phyloP scores from a whole-genome alignment of 768 basidiomycete genomes.

The Coprinopsis strossmayeri region DNA sequence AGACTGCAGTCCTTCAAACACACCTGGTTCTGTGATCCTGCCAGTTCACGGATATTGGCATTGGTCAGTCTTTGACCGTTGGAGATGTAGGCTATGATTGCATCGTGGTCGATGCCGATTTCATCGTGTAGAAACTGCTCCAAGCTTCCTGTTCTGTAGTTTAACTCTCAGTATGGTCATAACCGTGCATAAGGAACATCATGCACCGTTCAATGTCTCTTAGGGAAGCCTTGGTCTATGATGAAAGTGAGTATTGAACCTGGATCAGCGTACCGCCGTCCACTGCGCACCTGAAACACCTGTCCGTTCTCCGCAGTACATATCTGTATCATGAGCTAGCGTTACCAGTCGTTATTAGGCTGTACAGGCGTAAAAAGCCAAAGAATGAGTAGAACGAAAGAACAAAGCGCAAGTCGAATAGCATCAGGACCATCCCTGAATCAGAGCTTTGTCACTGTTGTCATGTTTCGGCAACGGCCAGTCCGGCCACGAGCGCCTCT shows the following conservation, averaged over 20 bases:
- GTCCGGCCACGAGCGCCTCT: too few species aligned
- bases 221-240: constrained; percentile 54
- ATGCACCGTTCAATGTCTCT: constrained; percentile 73
- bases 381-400: neutral
- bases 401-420: neutral
- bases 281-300: constrained; percentile 43
- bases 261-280: neutral
- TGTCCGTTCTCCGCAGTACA: constrained; percentile 62
- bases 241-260: constrained; percentile 8
- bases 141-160: constrained; percentile 52
- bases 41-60: constrained; percentile 70
- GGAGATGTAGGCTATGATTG: constrained; percentile 70
- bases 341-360: neutral
- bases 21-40: constrained; percentile 71
- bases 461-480: neutral
- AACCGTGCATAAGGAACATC: neutral
- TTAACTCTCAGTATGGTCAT: constrained; percentile 9
- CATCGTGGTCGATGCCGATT: constrained; percentile 63
- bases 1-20: constrained; percentile 12
- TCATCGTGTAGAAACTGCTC: constrained; percentile 68
- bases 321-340: constrained; percentile 48
- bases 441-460: neutral
- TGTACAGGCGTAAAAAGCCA: neutral
- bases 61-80: constrained; percentile 70
- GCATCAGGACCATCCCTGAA: neutral